Base-by-base conservation (phyloP, 2,329 filamentous ascomycete genomes). In the Penicillium nordicum region DNA sequence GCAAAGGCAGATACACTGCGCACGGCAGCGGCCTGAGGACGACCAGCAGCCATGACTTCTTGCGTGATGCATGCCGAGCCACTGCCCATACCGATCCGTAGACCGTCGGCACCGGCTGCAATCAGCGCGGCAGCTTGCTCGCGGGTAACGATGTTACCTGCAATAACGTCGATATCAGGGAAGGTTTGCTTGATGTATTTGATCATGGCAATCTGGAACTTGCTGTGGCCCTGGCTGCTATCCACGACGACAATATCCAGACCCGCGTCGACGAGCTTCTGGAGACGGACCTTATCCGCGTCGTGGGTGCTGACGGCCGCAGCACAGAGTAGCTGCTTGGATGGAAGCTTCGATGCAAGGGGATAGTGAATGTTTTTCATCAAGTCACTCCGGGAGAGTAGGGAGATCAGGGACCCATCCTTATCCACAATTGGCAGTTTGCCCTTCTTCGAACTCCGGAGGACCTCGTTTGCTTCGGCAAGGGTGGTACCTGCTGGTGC, bases 361-460 rank as follows among this genome's bases (percentile, higher is more conserved):
- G 94, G 94, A 79, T 95, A 99, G 79, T 97, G 88, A 60, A 96
- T 84, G 80, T 99, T 99, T 85, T 99, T 99, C 82, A 92, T 97
- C 78, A 99, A 80, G 78, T 99, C 94, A 68, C 92, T 96, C 68
- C 94, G 87, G 61, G 90, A 92, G 73, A 97, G 88, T 81, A 96
- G 88, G 65, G 94, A 97, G 60, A 96, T 85, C 46, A 96, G 83
- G 79, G 96, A 95, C 72, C 87, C 88, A 49, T 87, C 79, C 70
- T 85, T 81, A 76, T 97, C 92, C 49, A 96, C 88, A 60, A 96
- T 96, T 60, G 92, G 92, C 57, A 97, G 86, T 82, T 97, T 97
- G 78, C 94, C 94, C 84, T 99, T 99, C 85, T 96, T 97, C 60
- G 93, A 97, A 78, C 90, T 87, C 72, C 90, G 89, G 50, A 99